Evolutionary conservation across 1,284 basidiomycete species (phyloP).

Genomic region (Crocinoboletus sp.): DNA sequence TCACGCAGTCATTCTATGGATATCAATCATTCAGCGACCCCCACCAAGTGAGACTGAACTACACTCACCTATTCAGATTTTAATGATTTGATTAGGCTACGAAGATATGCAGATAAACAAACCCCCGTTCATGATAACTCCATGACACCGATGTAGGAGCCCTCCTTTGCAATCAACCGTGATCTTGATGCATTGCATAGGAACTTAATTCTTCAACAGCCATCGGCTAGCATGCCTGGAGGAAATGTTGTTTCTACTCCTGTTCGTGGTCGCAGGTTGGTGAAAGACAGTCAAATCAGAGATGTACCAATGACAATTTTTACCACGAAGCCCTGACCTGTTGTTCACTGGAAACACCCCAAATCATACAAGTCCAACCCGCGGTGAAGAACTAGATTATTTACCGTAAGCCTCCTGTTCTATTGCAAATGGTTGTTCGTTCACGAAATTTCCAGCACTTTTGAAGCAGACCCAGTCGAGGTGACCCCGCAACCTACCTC

Average conservation of each 20-base stretch:
- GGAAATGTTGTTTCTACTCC: background rate
- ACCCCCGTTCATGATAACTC: slow-evolving; percentile 3
- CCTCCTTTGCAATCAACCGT: background rate
- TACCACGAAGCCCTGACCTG: slow-evolving; percentile 4
- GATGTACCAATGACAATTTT: slow-evolving; percentile 4
- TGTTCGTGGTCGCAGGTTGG: slow-evolving; percentile 9
- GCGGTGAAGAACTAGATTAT: slow-evolving; percentile 16
- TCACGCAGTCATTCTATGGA: slow-evolving; percentile 16
- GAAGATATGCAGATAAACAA: slow-evolving; percentile 6
- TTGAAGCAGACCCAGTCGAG: slow-evolving; percentile 15
- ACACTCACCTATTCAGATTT: background rate
- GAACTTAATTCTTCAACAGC: background rate
- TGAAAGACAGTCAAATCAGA: background rate
- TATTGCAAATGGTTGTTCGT: background rate
- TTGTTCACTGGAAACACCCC: background rate
- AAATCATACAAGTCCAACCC: background rate
- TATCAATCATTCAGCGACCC: slow-evolving; percentile 2
- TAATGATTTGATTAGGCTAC: slow-evolving; percentile 8
- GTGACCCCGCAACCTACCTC: background rate
- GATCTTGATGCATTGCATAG: slow-evolving; percentile 3
- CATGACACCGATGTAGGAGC: slow-evolving; percentile 11
- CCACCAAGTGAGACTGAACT: slow-evolving; percentile 19
- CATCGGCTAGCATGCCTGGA: background rate
- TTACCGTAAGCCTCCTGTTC: slow-evolving; percentile 20
- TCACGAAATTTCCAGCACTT: slow-evolving; percentile 15